phyloP scores from a whole-genome alignment of 2,329 filamentous ascomycete species.

The Neophaeococcomyces aloes region DNA sequence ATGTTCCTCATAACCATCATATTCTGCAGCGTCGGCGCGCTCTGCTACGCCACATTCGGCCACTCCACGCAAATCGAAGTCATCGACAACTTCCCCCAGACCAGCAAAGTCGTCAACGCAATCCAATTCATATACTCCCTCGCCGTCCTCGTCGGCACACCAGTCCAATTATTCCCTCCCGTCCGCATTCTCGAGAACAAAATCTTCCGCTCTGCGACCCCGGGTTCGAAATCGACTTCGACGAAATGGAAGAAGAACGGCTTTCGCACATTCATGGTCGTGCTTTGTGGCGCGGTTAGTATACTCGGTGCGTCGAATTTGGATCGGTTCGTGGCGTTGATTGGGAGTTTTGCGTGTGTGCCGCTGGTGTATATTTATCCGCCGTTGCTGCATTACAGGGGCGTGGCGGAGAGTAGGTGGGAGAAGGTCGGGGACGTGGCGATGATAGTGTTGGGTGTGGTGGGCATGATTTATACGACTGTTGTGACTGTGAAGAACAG shows the following conservation, averaged over 20 bases:
- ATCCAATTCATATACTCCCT: conserved; percentile 66
- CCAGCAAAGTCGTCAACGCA: conserved; percentile 60
- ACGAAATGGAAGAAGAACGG: conserved; percentile 71
- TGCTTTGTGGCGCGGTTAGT: conserved; percentile 50
- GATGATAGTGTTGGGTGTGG: conserved; percentile 52
- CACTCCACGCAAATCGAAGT: conserved; percentile 59
- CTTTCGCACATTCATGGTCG: conserved; percentile 48
- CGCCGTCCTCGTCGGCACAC: conserved; percentile 61
- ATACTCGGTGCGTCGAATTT: conserved; percentile 57
- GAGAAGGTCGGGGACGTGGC: conserved; percentile 50
- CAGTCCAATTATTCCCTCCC: conserved; percentile 65
- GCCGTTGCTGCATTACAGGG: conserved; percentile 58
- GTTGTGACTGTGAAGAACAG: conserved; percentile 43
- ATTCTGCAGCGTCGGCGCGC: conserved; percentile 60
- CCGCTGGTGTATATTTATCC: conserved; percentile 70
- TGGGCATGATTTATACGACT: conserved; percentile 64
- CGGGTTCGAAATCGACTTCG: conserved; percentile 52
- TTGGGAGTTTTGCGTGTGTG: conserved; percentile 63
- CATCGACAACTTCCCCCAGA: conserved; percentile 65
- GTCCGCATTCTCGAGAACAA: conserved; percentile 59
- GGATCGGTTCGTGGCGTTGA: conserved; percentile 64
- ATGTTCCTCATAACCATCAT: conserved; percentile 65
- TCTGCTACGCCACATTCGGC: conserved; percentile 67
- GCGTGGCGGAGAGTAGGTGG: conserved; percentile 47
- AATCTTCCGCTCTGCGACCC: conserved; percentile 45